Evolutionary conservation across 225 moss, liverwort and hornwort genomes (phyloP).

Genomic region (Takakia lepidozioides): DNA sequence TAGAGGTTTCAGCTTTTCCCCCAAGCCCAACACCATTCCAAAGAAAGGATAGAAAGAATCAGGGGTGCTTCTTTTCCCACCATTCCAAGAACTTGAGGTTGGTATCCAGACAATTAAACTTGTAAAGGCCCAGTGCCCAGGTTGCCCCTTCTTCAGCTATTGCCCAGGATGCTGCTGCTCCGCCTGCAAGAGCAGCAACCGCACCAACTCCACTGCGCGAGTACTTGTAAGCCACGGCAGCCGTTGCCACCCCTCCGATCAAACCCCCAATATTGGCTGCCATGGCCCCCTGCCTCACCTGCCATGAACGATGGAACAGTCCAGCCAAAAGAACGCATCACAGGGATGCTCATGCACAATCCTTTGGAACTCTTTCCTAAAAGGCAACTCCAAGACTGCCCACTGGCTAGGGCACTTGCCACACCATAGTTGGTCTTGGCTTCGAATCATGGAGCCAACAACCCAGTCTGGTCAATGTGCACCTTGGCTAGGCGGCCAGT

Average conservation of each 20-base stretch:
- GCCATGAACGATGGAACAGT: constrained; percentile 8
- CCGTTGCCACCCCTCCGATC: constrained; percentile 68
- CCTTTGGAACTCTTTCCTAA: too few species aligned
- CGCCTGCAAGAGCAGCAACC: constrained; percentile 42
- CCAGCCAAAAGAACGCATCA: background rate
- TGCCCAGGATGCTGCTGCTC: constrained; percentile 70
- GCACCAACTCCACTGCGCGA: constrained; percentile 60
- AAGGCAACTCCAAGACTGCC: too few species aligned
- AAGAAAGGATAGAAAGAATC: too few species aligned
- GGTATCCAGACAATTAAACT: constrained; percentile 76
- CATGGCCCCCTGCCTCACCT: constrained; percentile 84
- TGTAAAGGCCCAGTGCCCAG: constrained; percentile 70
- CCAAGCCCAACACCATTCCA: too few species aligned
- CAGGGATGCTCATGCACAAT: too few species aligned
- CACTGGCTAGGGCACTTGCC: too few species aligned
- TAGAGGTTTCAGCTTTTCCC: too few species aligned
- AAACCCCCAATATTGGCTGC: constrained; percentile 64
- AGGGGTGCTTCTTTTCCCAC: constrained; percentile 68
- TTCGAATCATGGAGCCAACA: too few species aligned
- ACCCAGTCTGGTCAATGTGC: too few species aligned
- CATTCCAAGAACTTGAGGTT: constrained; percentile 93
- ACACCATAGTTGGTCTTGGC: too few species aligned
- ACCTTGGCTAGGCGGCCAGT: too few species aligned
- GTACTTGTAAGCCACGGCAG: constrained; percentile 50
- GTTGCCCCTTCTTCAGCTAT: constrained; percentile 86